phyloP scores from a whole-genome alignment of 495 filamentous ascomycete species.

The Talaromyces adpressus region DNA sequence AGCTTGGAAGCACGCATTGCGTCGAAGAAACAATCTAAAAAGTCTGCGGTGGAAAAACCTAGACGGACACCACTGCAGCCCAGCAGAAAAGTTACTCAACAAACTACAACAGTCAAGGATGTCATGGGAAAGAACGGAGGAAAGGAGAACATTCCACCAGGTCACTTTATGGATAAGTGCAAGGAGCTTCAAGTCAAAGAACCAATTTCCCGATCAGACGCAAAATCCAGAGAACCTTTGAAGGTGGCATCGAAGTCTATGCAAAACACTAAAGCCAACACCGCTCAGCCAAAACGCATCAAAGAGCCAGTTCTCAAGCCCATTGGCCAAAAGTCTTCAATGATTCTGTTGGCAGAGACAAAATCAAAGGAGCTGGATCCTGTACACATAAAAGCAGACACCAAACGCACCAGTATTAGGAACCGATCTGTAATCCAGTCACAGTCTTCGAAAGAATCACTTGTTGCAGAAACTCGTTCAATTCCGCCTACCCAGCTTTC shows the following conservation, averaged over 20 bases:
- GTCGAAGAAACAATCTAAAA: conserved; percentile 22
- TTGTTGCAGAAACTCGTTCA: not conserved
- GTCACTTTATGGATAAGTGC: conserved; percentile 13
- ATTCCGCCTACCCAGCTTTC: not conserved
- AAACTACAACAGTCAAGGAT: conserved; percentile 22
- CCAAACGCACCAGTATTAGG: not conserved
- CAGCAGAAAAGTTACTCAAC: conserved; percentile 25
- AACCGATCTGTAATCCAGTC: not conserved
- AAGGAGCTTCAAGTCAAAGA: conserved; percentile 1
- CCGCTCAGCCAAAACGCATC: too few relatives aligned
- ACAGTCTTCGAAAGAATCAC: not conserved
- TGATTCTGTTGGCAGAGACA: not conserved
- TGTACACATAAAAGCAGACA: not conserved
- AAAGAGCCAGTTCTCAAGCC: not conserved
- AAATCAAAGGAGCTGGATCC: not conserved
- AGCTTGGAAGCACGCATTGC: conserved; percentile 19
- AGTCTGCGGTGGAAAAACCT: conserved; percentile 20
- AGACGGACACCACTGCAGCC: conserved; percentile 31
- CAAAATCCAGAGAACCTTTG: not conserved
- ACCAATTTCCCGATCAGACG: conserved; percentile 10
- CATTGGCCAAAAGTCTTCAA: not conserved
- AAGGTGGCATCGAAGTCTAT: not conserved
- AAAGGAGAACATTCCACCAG: conserved; percentile 43
- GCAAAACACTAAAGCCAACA: not conserved
- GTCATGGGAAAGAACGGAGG: conserved; percentile 35